Percentiles rank a stretch among this genome's conserved stretches.
phyloP scores from a whole-genome alignment of 1,284 basidiomycete genomes.

The Cryptococcus sp. region DNA sequence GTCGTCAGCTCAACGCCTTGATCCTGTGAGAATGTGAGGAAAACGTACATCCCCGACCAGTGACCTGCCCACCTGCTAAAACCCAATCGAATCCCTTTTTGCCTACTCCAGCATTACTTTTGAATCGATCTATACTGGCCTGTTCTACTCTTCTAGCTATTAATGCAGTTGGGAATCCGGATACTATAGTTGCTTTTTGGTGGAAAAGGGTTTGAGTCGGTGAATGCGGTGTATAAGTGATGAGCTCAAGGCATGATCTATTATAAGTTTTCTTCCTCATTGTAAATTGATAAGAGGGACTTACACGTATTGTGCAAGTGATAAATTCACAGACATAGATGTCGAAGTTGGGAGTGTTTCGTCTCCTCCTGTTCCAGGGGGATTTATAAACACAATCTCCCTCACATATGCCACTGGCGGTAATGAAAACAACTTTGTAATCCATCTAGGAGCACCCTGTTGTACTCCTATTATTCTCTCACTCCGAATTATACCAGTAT shows the following conservation, averaged over 20 bases:
- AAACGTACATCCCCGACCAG: neutral
- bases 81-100: conserved; percentile 84
- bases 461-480: conserved; percentile 46
- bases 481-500: conserved; percentile 80
- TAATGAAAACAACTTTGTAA: conserved; percentile 44
- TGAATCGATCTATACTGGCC: conserved; percentile 78
- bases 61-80: conserved; percentile 43
- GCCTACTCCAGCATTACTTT: conserved; percentile 79
- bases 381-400: conserved; percentile 88
- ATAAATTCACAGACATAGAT: conserved; percentile 84
- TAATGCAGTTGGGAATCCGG: conserved; percentile 66
- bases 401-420: conserved; percentile 85
- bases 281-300: neutral
- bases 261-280: neutral
- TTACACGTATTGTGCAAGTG: conserved; percentile 64
- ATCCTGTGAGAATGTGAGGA: neutral
- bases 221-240: conserved; percentile 70
- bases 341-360: conserved; percentile 55
- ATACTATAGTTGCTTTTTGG: conserved; percentile 38
- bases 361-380: conserved; percentile 32
- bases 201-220: conserved; percentile 29
- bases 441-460: conserved; percentile 49
- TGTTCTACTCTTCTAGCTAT: conserved; percentile 74
- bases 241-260: conserved; percentile 64
- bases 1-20: no score